Evolutionary conservation across 148 eudicot genomes (phyloP), one percentile per base, ranked within the genome.

Genomic region (Vaccinium darrowii): DNA sequence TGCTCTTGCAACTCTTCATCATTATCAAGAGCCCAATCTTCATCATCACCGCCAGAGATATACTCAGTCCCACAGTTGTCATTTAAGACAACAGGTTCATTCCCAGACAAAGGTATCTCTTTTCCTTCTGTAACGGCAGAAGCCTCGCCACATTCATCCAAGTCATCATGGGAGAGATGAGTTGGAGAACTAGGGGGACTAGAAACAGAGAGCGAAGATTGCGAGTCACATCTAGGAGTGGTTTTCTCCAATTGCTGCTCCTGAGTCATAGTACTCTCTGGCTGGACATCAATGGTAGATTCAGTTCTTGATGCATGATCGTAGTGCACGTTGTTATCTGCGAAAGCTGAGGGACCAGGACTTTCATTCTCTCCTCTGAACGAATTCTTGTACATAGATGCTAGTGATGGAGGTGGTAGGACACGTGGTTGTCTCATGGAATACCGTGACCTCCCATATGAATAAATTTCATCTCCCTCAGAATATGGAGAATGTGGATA

Each of bases 131-230:
- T 86, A 21, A 82, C 50, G 76, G 85, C 85, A 65, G 93, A 79
- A 84, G 84, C 84, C 50, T 94, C 94, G 83, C 92, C 96, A 77
- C 95, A 90, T 85, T 92, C 98, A 86, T 96, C 96, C 90, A 95
- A 88, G 84, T 95, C 99, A 88, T 93, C 99, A 86, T 93, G 95
- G 72, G 99, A 96, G 56, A 93, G 90, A 81, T 92, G 99, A 84
- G 94, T 91, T 52, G 98, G 95, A 81, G 99, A 94, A 82, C 82
- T 90, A 84, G 99, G 99, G 58, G 99, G 97, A 82, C 98, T 96
- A 79, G 99, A 92, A 86, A 96, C 98, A 83, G 94, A 94, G 78
- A 96, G 93, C 52, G 99, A 93, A 72, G 98, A 96, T 58, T 94
- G 98, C 49, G 98, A 95, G 65, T 94, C 98, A 90, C 94, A 90